Base-by-base conservation (phyloP, 2,329 filamentous ascomycete species). In the Aspergillus jensenii region DNA sequence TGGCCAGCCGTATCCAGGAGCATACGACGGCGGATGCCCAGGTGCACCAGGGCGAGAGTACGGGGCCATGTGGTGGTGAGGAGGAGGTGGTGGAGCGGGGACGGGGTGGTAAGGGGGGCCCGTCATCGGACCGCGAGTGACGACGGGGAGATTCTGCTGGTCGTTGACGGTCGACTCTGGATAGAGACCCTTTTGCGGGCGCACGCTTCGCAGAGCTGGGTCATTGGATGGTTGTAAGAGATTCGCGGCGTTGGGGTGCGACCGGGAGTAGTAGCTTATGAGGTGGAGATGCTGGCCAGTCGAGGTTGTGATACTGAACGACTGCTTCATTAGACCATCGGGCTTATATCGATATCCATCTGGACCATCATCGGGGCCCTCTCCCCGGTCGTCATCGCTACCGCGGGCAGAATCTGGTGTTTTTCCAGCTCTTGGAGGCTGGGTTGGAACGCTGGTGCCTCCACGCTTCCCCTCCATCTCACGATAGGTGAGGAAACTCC, bases 401-500 rank as follows among this genome's bases (percentile, higher is more conserved):
- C 85, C 87, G 62, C 88, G 87, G 59, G 86, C 87, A 67, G 90
- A 92, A 62, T 96, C 92, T 35, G 92, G 91, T 8, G 91, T 93
- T 78, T 92, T 93, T 60, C 87, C 88, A 21, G 80, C 82, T 61
- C 83, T 70, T 80, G 77, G 70, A n/a, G 25, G 47, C 79, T 71
- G 76, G 74, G 63, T 84, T 35, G 85, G 81, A 71, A 92, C 93
- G 52, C 78, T 80, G 62, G 80, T 86, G 59, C 91, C 91, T 54
- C 93, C 93, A 62, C 95, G 85, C 82, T 98, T 98, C 75, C 95
- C 95, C 76, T 99, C 95, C 95, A 99, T 99, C 73, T 99, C 95
- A 40, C 95, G 85, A 72, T 99, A 99, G 7, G 95, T 98, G 59
- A 99, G 78, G 74, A 99, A 99, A 79, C 95, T 98, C 52, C 95